phyloP scores from a whole-genome alignment of 2,329 filamentous ascomycete genomes.

The Calonectria fujianensis region DNA sequence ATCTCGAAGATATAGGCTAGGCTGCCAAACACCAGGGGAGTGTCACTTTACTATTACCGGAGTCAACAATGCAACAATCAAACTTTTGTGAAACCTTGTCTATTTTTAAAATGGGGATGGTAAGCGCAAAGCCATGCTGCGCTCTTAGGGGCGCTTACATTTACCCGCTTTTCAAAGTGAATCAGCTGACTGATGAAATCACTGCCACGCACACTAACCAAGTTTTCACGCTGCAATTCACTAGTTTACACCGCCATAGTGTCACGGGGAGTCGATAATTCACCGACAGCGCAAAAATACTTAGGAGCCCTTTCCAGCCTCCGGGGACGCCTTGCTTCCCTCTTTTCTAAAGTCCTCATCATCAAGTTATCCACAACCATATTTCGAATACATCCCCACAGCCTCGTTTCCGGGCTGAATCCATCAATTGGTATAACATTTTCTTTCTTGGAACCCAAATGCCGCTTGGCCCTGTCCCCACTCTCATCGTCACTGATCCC shows the following conservation, averaged over 20 bases:
- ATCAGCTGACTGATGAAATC: not conserved
- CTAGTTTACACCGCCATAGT: not conserved
- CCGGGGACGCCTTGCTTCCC: not conserved
- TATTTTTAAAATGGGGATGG: not conserved
- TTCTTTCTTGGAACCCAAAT: not conserved
- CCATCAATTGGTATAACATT: not conserved
- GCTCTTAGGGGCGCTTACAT: not conserved
- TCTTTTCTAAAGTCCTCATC: not conserved
- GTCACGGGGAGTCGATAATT: not conserved
- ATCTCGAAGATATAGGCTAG: not conserved
- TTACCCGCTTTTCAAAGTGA: not conserved
- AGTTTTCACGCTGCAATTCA: not conserved
- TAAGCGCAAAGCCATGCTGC: not conserved
- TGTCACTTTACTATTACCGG: not conserved
- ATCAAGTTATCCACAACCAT: not conserved
- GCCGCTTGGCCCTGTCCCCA: not conserved
- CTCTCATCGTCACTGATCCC: not conserved
- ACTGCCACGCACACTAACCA: not conserved
- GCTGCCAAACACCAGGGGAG: not conserved
- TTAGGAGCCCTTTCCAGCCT: not conserved
- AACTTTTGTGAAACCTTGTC: not conserved
- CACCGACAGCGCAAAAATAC: not conserved
- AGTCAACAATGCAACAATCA: not conserved
- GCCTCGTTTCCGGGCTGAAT: not conserved
- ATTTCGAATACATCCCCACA: not conserved